Conservation (phyloP, 2,329 filamentous ascomycete genomes). For the Fusarium anguioides region DNA sequence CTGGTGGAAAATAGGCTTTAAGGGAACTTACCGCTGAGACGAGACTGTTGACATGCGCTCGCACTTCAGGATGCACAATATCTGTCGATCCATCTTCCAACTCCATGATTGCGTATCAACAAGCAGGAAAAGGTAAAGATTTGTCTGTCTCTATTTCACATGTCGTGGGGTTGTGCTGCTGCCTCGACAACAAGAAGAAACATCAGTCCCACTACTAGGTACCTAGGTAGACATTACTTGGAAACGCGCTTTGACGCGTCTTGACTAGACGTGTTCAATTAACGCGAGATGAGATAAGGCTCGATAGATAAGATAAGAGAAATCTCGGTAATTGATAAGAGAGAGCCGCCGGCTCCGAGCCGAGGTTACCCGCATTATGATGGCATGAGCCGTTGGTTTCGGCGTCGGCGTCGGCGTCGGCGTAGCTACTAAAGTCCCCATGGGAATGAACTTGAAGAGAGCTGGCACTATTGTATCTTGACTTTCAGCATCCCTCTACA, state of each 20-base stretch:
- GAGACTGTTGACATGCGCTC: constrained; percentile 92
- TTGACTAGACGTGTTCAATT: constrained; percentile 32
- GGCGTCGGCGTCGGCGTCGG: constrained; percentile 1
- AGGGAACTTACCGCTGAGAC: constrained; percentile 81
- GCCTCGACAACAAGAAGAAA: constrained; percentile 30
- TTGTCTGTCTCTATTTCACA: constrained; percentile 30
- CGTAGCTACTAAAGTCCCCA: constrained; percentile 17
- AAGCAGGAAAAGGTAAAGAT: constrained; percentile 16
- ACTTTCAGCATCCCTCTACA: constrained; percentile 1
- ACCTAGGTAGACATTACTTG: background rate
- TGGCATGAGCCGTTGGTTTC: constrained; percentile 28
- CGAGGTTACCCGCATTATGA: constrained; percentile 57
- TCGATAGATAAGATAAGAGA: constrained; percentile 28
- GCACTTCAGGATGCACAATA: constrained; percentile 89
- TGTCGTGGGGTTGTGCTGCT: constrained; percentile 36
- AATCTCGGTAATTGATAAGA: constrained; percentile 35
- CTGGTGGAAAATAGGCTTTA: background rate
- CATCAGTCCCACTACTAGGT: constrained; percentile 20
- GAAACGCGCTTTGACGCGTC: constrained; percentile 44
- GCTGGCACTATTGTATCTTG: constrained; percentile 1
- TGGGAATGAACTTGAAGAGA: constrained; percentile 26
- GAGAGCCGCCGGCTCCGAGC: constrained; percentile 40
- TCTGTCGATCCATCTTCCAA: constrained; percentile 62
- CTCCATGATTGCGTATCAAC: constrained; percentile 60
- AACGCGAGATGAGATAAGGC: constrained; percentile 18